Conservation (phyloP, 768 basidiomycete genomes). For the Paxillus ammoniavirescens region DNA sequence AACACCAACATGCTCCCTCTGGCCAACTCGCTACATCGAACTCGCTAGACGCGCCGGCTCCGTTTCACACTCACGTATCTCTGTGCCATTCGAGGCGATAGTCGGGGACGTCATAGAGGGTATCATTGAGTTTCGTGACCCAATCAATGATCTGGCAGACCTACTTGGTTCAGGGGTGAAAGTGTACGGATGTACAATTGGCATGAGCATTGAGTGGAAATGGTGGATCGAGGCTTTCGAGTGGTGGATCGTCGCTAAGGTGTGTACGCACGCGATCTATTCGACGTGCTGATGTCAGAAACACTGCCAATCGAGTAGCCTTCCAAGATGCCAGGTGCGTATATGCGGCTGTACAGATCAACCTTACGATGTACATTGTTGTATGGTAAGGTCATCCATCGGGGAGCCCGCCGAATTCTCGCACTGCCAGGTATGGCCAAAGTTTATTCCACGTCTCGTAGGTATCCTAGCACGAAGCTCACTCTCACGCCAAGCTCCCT, state of each 20-base stretch:
- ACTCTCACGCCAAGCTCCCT: background rate
- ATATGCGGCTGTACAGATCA: conserved; percentile 4
- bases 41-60: conserved; percentile 23
- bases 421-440: background rate
- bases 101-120: conserved; percentile 38
- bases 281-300: background rate
- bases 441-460: background rate
- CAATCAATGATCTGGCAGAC: conserved; percentile 33
- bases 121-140: conserved; percentile 44
- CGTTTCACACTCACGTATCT: conserved; percentile 21
- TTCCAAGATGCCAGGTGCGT: conserved; percentile 19
- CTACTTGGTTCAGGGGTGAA: conserved; percentile 34
- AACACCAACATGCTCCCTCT: conserved; percentile 44
- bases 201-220: conserved; percentile 29
- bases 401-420: background rate
- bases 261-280: conserved; percentile 11
- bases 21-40: conserved; percentile 38
- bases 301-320: conserved; percentile 2
- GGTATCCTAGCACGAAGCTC: background rate
- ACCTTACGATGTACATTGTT: background rate
- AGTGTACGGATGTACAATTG: conserved; percentile 40
- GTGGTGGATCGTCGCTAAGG: conserved; percentile 33
- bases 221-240: conserved; percentile 35
- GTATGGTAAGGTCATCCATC: background rate
- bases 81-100: conserved; percentile 35